phyloP scores from a whole-genome alignment of 352 stramenopile genomes.

The Phytophthora pini region DNA sequence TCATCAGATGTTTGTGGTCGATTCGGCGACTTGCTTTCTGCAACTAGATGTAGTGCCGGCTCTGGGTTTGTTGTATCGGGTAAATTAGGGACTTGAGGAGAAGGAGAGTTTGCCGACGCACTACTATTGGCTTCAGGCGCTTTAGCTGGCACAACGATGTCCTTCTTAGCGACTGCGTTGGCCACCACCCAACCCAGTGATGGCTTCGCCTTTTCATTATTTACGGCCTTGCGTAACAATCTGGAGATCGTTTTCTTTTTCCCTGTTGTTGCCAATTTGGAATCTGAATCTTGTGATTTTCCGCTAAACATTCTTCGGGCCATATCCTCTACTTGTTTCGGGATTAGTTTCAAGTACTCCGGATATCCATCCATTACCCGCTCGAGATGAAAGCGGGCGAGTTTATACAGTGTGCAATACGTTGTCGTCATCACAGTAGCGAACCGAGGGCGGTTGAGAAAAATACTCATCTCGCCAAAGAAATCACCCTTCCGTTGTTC shows the following conservation, averaged over 20 bases:
- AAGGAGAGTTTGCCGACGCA: background rate
- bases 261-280: constrained; percentile 16
- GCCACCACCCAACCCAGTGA: constrained; percentile 21
- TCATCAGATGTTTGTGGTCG: background rate
- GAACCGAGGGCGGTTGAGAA: constrained; percentile 56
- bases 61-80: no score
- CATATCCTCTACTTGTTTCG: constrained; percentile 57
- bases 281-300: constrained; percentile 22
- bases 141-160: background rate
- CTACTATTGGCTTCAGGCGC: background rate
- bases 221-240: constrained; percentile 56
- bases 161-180: constrained; percentile 21
- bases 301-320: constrained; percentile 42
- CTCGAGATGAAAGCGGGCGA: constrained; percentile 60
- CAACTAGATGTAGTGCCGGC: no score
- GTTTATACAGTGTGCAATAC: constrained; percentile 71
- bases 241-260: constrained; percentile 55
- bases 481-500: constrained; percentile 67
- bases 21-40: background rate
- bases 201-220: constrained; percentile 44
- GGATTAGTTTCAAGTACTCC: constrained; percentile 47
- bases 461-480: constrained; percentile 74
- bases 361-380: constrained; percentile 66
- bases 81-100: background rate
- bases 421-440: constrained; percentile 62